Conservation (phyloP, 2,329 filamentous ascomycete genomes). For the Chaetomiaceae sp. region DNA sequence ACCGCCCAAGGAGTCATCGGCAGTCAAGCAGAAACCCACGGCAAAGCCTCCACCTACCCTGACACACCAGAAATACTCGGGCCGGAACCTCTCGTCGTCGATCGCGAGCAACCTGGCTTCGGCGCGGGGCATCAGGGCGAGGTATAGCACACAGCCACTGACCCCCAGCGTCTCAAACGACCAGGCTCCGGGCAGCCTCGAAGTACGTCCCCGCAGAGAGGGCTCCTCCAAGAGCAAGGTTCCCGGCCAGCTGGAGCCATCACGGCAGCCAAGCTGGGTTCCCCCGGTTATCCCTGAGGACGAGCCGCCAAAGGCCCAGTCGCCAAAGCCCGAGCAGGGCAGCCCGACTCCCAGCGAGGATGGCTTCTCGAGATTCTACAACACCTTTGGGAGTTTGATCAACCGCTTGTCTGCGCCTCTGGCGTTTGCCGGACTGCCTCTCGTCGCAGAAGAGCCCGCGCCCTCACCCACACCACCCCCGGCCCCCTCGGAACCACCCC, state of each 20-base stretch:
- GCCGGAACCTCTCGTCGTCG: conserved; percentile 70
- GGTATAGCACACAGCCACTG: conserved; percentile 61
- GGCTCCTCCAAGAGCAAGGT: conserved; percentile 45
- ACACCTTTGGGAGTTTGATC: conserved; percentile 81
- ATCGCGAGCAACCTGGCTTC: conserved; percentile 87
- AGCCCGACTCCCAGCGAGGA: conserved; percentile 52
- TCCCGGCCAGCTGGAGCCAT: conserved; percentile 48
- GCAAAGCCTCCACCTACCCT: conserved; percentile 33
- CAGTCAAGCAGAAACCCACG: conserved; percentile 23
- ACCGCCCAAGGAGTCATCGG: conserved; percentile 13
- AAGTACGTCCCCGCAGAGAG: conserved; percentile 49
- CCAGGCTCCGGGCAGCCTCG: conserved; percentile 66
- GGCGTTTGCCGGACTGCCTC: conserved; percentile 85
- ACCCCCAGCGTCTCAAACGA: conserved; percentile 71
- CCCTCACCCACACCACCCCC: conserved; percentile 31
- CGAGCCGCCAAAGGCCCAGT: conserved; percentile 11
- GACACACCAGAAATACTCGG: conserved; percentile 47
- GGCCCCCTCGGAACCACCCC: conserved; percentile 37
- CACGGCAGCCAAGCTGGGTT: conserved; percentile 51
- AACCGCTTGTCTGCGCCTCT: conserved; percentile 85
- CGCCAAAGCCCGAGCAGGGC: conserved; percentile 25
- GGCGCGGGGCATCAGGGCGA: conserved; percentile 70
- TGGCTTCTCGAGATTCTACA: conserved; percentile 87
- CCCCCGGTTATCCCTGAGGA: conserved; percentile 38
- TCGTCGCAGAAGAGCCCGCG: conserved; percentile 52